Percentiles rank a stretch among this genome's conserved stretches.
phyloP scores from a whole-genome alignment of 768 basidiomycete species.

The Termitomyces sp. region DNA sequence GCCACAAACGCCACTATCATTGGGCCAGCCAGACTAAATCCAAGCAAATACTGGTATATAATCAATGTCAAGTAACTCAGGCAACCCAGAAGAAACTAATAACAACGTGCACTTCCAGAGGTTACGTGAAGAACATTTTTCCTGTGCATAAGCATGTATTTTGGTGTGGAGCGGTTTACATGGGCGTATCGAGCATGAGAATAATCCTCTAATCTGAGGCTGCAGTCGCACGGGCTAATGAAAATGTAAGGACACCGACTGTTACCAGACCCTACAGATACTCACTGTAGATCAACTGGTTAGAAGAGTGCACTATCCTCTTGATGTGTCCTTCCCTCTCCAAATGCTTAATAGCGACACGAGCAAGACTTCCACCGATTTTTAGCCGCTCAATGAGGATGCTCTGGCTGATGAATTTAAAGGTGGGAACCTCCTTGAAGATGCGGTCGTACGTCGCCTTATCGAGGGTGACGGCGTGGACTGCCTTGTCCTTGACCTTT shows the following conservation, averaged over 20 bases:
- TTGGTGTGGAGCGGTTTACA: conserved; percentile 31
- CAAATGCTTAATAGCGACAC: conserved; percentile 84
- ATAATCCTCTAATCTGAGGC: conserved; percentile 34
- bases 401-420: conserved; percentile 96
- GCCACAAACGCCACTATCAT: not conserved
- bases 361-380: conserved; percentile 92
- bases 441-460: conserved; percentile 91
- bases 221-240: conserved; percentile 44
- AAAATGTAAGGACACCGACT: not conserved
- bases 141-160: conserved; percentile 19
- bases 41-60: not conserved
- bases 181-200: conserved; percentile 21
- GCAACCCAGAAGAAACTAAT: not conserved
- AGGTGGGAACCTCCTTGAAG: conserved; percentile 97
- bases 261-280: conserved; percentile 18
- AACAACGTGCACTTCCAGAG: not conserved
- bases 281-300: conserved; percentile 94
- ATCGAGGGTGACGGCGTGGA: conserved; percentile 93
- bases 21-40: not conserved
- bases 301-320: conserved; percentile 92
- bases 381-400: conserved; percentile 99
- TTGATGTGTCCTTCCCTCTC: conserved; percentile 95
- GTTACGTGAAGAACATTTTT: not conserved
- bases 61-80: not conserved
- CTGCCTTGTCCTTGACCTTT: conserved; percentile 99